These are phyloP conservation scores for Blepharisma japonicum DNA, from an alignment of 73 alveolate genomes.

Conservation along the genomic window DNA sequence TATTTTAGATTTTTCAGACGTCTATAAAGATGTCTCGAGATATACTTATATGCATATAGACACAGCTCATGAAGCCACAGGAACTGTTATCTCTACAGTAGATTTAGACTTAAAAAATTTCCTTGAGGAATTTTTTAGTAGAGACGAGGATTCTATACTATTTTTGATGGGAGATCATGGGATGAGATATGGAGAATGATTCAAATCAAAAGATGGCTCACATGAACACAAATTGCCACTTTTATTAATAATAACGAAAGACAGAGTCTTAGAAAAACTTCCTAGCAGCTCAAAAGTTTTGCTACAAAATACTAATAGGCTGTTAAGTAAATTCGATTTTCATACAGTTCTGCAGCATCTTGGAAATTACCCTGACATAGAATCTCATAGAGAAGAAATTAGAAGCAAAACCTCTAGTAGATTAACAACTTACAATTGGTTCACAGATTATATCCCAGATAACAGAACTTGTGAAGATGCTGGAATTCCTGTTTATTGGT, in stretches of 20 bases:
- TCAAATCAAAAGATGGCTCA: not conserved
- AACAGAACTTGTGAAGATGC: slow-evolving; percentile 33
- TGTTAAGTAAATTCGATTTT: slow-evolving; percentile 27
- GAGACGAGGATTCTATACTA: not conserved
- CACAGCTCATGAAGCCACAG: slow-evolving; percentile 29
- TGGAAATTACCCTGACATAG: not conserved
- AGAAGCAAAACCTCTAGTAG: too few species aligned
- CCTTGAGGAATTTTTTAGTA: not conserved
- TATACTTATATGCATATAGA: slow-evolving; percentile 20
- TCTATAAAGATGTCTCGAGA: not conserved
- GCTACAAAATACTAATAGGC: slow-evolving; percentile 13
- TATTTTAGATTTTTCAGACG: not conserved
- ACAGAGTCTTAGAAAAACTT: not conserved
- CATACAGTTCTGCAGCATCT: not conserved
- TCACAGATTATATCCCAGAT: not conserved
- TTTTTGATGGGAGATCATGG: slow-evolving; percentile 36
- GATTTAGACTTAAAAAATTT: slow-evolving; percentile 21
- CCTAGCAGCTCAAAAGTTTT: not conserved
- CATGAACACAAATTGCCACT: slow-evolving; percentile 25
- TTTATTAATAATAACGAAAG: not conserved
- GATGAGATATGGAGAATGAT: slow-evolving; percentile 20
- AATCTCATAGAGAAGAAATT: too few species aligned
- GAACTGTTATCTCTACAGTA: not conserved
- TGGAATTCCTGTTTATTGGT: slow-evolving; percentile 5
- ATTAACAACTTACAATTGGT: not conserved